phyloP scores from a whole-genome alignment of 768 basidiomycete species.

The Suillus variegatus region DNA sequence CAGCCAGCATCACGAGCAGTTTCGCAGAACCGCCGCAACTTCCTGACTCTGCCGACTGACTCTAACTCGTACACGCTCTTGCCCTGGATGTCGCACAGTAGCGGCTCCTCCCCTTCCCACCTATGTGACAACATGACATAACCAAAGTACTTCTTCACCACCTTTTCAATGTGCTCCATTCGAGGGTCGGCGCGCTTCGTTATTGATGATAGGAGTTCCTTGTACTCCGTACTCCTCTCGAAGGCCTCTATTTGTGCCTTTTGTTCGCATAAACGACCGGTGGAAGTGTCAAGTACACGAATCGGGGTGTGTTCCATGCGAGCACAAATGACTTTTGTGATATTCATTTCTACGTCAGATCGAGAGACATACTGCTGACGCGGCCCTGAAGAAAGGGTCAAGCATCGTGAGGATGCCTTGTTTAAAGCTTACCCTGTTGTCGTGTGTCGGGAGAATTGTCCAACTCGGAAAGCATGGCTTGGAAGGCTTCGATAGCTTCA shows the following conservation, averaged over 20 bases:
- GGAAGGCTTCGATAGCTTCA: not conserved
- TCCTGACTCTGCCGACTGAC: not conserved
- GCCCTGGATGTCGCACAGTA: not conserved
- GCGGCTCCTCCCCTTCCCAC: not conserved
- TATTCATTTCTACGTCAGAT: not conserved
- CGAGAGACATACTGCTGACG: not conserved
- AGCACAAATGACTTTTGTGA: not conserved
- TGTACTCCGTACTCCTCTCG: not conserved
- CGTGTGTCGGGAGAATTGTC: not conserved
- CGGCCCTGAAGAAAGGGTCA: not conserved
- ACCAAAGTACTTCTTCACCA: not conserved
- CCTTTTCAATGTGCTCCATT: not conserved
- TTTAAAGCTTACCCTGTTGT: too few species aligned
- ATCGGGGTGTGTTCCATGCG: not conserved
- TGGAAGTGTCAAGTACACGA: not conserved
- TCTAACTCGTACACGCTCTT: not conserved
- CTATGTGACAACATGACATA: not conserved
- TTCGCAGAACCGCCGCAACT: not conserved
- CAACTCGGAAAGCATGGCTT: not conserved
- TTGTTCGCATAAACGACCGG: not conserved
- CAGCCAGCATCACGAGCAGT: not conserved
- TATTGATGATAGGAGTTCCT: not conserved
- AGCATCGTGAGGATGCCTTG: not conserved
- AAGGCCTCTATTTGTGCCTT: not conserved
- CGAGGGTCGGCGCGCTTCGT: not conserved